Evolutionary conservation across 495 filamentous ascomycete genomes (phyloP).

Genomic region (Xylaria palmicola): DNA sequence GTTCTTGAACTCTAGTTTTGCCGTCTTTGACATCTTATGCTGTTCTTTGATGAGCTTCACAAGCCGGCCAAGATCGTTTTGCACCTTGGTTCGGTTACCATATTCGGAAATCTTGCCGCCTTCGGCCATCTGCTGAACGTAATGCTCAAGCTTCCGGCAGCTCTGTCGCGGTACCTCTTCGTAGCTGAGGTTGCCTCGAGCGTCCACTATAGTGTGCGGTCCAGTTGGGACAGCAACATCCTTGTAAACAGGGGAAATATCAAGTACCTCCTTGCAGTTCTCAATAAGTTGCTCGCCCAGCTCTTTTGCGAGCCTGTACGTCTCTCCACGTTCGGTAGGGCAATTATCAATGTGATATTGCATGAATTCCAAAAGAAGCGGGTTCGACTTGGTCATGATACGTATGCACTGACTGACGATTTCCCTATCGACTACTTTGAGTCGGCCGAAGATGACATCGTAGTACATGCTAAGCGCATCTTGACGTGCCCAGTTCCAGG

Average conservation of each 20-base stretch:
- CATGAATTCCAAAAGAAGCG: conserved; percentile 95
- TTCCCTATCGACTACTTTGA: conserved; percentile 91
- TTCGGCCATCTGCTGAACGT: conserved; percentile 97
- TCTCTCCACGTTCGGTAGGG: conserved; percentile 93
- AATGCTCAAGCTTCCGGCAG: conserved; percentile 96
- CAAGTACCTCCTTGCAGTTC: conserved; percentile 92
- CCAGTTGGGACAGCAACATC: conserved; percentile 91
- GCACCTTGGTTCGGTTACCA: conserved; percentile 95
- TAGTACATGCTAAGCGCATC: conserved; percentile 98
- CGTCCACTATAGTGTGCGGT: conserved; percentile 85
- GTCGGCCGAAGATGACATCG: conserved; percentile 96
- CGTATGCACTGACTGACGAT: conserved; percentile 98
- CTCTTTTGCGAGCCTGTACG: conserved; percentile 93
- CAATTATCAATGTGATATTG: conserved; percentile 99
- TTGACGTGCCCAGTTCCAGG: conserved; percentile 99
- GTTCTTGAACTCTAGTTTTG: conserved; percentile 90
- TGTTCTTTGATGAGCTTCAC: conserved; percentile 98
- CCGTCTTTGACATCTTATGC: conserved; percentile 91
- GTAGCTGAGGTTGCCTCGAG: conserved; percentile 84
- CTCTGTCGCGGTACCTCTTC: conserved; percentile 83
- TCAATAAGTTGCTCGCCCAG: conserved; percentile 94
- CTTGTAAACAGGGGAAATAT: conserved; percentile 83
- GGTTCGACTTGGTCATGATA: conserved; percentile 99
- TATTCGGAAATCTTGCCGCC: conserved; percentile 98
- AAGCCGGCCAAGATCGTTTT: conserved; percentile 88